Percentiles rank a stretch among this genome's conserved stretches.
phyloP scores from a whole-genome alignment of 78 protist species.

The Dictyostelium intermedium region DNA sequence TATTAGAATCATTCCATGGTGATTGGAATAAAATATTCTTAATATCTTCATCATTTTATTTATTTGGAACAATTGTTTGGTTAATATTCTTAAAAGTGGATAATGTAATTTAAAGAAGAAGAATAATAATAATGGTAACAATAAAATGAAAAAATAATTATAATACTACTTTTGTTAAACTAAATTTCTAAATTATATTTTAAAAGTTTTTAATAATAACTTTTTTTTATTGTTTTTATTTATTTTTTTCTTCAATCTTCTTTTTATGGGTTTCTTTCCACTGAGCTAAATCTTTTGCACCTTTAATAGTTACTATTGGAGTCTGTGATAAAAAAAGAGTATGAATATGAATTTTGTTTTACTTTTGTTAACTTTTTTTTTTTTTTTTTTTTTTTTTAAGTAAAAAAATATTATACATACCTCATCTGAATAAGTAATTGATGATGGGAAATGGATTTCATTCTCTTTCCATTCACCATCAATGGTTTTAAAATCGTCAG shows the following conservation, averaged over 20 bases:
- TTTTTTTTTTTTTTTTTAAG: too few species aligned
- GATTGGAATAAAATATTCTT: conserved; percentile 16
- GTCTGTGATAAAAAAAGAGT: too few species aligned
- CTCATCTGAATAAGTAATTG: background rate
- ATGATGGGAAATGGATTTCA: background rate
- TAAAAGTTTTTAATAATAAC: too few species aligned
- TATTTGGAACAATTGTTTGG: conserved; percentile 25
- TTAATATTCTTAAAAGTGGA: conserved; percentile 15
- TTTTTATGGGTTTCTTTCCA: background rate
- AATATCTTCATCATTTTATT: conserved; percentile 15
- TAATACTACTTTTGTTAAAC: background rate
- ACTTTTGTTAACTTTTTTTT: too few species aligned
- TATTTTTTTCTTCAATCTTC: background rate
- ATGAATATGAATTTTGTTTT: too few species aligned
- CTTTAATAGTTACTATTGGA: background rate
- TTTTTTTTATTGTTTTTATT: too few species aligned
- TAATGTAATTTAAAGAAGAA: conserved; percentile 1
- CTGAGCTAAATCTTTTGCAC: background rate
- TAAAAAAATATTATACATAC: background rate
- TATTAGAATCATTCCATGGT: conserved; percentile 7
- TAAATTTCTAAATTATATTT: too few species aligned
- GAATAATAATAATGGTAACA: background rate
- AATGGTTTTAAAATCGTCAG: background rate
- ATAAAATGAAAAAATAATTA: background rate
- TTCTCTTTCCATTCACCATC: conserved; percentile 21